These are phyloP conservation scores for Thozetella sp. DNA, from an alignment of 495 filamentous ascomycete genomes.

Conservation along the genomic window DNA sequence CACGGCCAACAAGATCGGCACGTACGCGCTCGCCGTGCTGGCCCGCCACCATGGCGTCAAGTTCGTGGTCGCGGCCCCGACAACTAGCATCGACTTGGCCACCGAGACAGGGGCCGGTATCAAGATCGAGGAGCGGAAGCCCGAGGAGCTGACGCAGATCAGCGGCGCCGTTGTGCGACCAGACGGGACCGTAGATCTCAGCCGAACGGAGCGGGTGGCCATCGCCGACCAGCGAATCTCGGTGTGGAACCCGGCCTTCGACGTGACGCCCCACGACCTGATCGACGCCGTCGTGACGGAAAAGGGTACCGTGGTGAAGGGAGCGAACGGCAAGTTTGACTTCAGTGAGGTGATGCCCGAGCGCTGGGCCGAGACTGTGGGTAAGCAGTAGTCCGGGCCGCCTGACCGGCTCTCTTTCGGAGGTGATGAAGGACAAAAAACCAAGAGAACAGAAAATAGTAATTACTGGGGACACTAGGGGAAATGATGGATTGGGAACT, in stretches of 20 bases:
- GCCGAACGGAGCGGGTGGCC: conserved; percentile 64
- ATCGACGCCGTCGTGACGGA: conserved; percentile 97
- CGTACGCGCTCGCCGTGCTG: conserved; percentile 86
- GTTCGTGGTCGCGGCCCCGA: conserved; percentile 92
- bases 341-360: conserved; percentile 57
- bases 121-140: conserved; percentile 82
- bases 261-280: conserved; percentile 82
- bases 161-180: conserved; percentile 65
- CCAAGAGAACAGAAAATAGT: too few species aligned
- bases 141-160: conserved; percentile 78
- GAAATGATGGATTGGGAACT: neutral
- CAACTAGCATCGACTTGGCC: conserved; percentile 87
- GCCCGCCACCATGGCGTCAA: conserved; percentile 86
- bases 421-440: too few species aligned
- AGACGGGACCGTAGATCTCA: conserved; percentile 50
- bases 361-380: conserved; percentile 40
- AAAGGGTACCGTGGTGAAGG: conserved; percentile 82
- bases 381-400: neutral
- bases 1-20: conserved; percentile 98
- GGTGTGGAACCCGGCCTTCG: conserved; percentile 97
- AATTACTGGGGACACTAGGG: too few species aligned
- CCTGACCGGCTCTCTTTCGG: too few species aligned
- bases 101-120: conserved; percentile 78
- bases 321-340: conserved; percentile 72
- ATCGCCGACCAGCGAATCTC: conserved; percentile 80